Base-by-base conservation (phyloP, 768 basidiomycete genomes). In the Strobilomyces confusus region DNA sequence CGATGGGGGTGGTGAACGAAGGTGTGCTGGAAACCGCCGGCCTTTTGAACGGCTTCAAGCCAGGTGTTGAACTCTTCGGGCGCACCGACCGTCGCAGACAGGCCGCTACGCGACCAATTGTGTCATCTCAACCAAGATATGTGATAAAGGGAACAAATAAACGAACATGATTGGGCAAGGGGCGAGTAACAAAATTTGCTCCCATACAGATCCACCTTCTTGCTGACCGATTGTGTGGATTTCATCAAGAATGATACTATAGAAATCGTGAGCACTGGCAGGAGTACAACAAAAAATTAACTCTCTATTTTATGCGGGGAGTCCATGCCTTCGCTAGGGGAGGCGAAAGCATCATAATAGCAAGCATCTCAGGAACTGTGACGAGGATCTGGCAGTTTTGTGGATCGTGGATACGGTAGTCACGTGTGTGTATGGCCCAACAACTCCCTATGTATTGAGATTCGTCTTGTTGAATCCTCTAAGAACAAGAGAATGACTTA, bases 91-190 rank as follows among this genome's bases (percentile, higher is more conserved):
- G 87, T 89, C 1, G 87, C 87, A 9, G 85, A 87, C 22, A 89
- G 72, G 20, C 86, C 87, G 57, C 84, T 86, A 41, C 12, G 54
- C 13, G 17, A 23, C 19, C n/a, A 48, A 20, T 41, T 1, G 26
- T 13, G 40, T 41, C 17, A 42, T 20, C 26, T 26, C 5, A 26
- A 26, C 36, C 32, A 47, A 26, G n/a, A n/a, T n/a, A n/a, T n/a
- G n/a, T n/a, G n/a, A n/a, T n/a, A n/a, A n/a, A n/a, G n/a, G n/a
- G n/a, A n/a, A n/a, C n/a, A n/a, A n/a, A n/a, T n/a, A n/a, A 42
- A 70, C 80, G 36, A 36, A 86, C 85, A 89, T 87, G 56, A 89
- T 75, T 1, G 86, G 86, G 58, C 84, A 86, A 19, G 84, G 84
- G 9, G 85, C 80, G 14, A 89, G 69, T 6, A 89, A 66, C 9